Evolutionary conservation across 495 filamentous ascomycete species (phyloP), one percentile per base, ranked within the genome.

Genomic region (Penicillium longicatenatum): DNA sequence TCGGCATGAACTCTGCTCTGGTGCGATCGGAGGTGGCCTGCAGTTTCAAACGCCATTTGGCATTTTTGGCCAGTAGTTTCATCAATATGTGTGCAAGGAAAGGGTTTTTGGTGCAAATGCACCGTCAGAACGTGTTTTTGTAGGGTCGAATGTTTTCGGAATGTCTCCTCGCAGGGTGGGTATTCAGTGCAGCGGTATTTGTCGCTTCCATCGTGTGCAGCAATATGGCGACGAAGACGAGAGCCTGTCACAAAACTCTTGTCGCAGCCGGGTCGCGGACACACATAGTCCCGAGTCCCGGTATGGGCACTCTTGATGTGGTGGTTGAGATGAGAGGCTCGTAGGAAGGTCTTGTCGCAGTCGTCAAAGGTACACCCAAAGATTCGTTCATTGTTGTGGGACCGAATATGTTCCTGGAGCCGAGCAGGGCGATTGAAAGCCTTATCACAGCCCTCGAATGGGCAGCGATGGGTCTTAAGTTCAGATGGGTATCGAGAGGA

Each of bases 401-500:
- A 89, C 43, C 89, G 78, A 3, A 91, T 64, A 65, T 97, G 92
- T 44, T 89, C 82, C n/a, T 85, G 78, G 2, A 97, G 81, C 33
- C 89, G 83, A n/a, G 83, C 85, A 2, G 89, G 91, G 1, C 92
- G 86, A 70, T 94, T 93, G 82, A 92, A 97, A n/a, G 86, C 83
- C 72, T 92, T 93, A 22, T 71, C 67, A 67, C 92, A 97, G 37
- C 80, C 84, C 17, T 85, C 79, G 61, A 82, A 83, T 4, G 84
- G 80, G 72, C 92, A 97, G 41, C 69, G 72, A 62, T 88, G 84
- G 20, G 82, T 90, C 74, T 93, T 94, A 49, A 84, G 76, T 55
- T 90, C 84, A 4, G 86, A 90, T 31, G 88, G 88, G 63, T 77
- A 78, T 59, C 77, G 83, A 54, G 74, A 69, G n/a, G 78, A 83